phyloP scores from a whole-genome alignment of 1,284 basidiomycete genomes.

The Cutaneotrichosporon sp. region DNA sequence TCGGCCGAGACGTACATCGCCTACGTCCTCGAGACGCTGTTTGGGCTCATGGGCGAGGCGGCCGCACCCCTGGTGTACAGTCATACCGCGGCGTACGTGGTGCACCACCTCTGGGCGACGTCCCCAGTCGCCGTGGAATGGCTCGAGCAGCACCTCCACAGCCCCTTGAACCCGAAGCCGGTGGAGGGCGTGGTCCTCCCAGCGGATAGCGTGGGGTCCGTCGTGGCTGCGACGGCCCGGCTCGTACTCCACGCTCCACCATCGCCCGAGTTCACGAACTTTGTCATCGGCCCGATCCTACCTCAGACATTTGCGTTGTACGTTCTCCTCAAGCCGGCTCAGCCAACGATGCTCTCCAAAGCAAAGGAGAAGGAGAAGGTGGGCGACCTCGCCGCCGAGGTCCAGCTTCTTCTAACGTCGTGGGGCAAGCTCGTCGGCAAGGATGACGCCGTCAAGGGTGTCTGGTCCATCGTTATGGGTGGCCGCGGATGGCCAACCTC shows the following conservation, averaged over 20 bases:
- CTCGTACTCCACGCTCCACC: constrained; percentile 65
- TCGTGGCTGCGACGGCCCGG: constrained; percentile 37
- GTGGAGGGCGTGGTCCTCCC: constrained; percentile 9
- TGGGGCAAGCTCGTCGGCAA: constrained; percentile 69
- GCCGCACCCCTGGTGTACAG: constrained; percentile 30
- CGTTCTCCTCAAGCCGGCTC: constrained; percentile 56
- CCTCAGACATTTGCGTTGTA: constrained; percentile 66
- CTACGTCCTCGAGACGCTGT: constrained; percentile 30
- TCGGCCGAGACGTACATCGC: constrained; percentile 35
- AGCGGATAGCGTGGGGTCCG: constrained; percentile 7
- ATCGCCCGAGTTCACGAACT: constrained; percentile 65
- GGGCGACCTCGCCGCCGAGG: constrained; percentile 54
- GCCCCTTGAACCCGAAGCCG: constrained; percentile 32
- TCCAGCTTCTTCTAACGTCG: constrained; percentile 62
- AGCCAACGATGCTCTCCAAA: constrained; percentile 16
- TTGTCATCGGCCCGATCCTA: constrained; percentile 67
- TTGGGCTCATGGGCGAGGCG: constrained; percentile 30
- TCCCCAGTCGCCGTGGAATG: constrained; percentile 41
- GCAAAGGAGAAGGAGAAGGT: constrained; percentile 58
- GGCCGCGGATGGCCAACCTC: constrained; percentile 53
- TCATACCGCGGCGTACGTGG: constrained; percentile 37
- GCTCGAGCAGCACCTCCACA: constrained; percentile 55
- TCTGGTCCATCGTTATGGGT: constrained; percentile 64
- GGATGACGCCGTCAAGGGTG: constrained; percentile 59
- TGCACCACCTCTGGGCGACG: constrained; percentile 33